Conservation (phyloP, 257 asterid species). For the Agastache rugosa region DNA sequence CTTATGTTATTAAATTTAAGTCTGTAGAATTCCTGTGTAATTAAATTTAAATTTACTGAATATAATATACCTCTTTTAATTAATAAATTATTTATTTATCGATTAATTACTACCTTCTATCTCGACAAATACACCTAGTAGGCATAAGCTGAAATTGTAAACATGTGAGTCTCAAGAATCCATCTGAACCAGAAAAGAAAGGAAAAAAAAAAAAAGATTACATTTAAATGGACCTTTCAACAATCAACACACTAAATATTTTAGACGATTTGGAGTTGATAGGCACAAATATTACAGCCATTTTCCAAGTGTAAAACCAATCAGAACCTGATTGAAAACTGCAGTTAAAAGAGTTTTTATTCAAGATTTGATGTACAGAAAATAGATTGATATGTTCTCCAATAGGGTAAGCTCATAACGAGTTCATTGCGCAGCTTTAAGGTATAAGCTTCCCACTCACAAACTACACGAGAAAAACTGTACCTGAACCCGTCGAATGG, state of each 20-base stretch:
- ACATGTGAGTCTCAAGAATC: no score
- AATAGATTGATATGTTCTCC: constrained; percentile 65
- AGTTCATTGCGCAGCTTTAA: constrained; percentile 51
- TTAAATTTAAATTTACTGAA: no score
- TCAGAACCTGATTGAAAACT: not conserved
- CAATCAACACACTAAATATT: not conserved
- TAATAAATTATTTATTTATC: no score
- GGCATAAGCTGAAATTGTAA: no score
- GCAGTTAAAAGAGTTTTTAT: not conserved
- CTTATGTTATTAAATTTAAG: no score
- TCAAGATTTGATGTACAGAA: constrained; percentile 42
- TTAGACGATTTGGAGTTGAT: not conserved
- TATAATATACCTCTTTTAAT: no score
- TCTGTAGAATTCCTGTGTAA: no score
- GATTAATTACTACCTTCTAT: no score
- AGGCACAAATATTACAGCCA: not conserved
- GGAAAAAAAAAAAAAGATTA: no score
- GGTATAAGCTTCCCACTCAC: constrained; percentile 73
- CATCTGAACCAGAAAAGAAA: no score
- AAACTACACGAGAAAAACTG: constrained; percentile 51
- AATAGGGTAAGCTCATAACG: constrained; percentile 53
- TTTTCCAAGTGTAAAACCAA: constrained; percentile 1
- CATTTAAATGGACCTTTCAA: not conserved
- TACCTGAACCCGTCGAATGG: constrained; percentile 47
- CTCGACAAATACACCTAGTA: no score